Percentiles rank a stretch among this genome's conserved stretches.
These are phyloP conservation scores for Cicer judaicum DNA, from an alignment of 306 rosid genomes.

Conservation along the genomic window DNA sequence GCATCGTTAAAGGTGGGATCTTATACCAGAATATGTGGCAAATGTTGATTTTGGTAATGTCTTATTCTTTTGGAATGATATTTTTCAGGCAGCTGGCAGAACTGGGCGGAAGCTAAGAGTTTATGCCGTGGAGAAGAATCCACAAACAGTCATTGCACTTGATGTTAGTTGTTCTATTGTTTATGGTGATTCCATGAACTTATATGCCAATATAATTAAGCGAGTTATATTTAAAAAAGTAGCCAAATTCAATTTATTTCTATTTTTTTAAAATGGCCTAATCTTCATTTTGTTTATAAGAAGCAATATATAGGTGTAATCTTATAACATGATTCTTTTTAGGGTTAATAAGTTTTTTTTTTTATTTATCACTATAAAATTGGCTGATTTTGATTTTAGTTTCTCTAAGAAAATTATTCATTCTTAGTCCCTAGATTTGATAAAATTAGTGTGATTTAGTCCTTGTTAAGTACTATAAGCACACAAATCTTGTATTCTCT, in stretches of 20 bases:
- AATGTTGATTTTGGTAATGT: neutral
- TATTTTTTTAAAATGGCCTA: neutral
- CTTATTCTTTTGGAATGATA: neutral
- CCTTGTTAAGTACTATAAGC: neutral
- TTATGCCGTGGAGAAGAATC: conserved; percentile 85
- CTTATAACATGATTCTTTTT: neutral
- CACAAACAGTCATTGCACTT: conserved; percentile 74
- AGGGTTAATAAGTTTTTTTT: neutral
- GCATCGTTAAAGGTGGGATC: conserved; percentile 65
- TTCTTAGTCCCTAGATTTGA: neutral
- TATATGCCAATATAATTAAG: neutral
- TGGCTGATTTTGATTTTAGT: too few species aligned
- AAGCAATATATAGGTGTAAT: neutral
- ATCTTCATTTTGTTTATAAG: neutral
- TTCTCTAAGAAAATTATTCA: too few species aligned
- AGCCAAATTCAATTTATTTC: neutral
- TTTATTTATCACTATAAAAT: too few species aligned
- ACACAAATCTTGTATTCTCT: neutral
- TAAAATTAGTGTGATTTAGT: too few species aligned
- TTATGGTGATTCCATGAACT: neutral
- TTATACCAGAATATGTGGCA: conserved; percentile 1
- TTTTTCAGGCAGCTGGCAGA: conserved; percentile 69
- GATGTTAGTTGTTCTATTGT: conserved; percentile 4
- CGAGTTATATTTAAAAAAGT: neutral
- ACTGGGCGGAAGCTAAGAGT: conserved; percentile 69